These are phyloP conservation scores for Pyrenochaeta sp. DNA, from an alignment of 2,329 filamentous ascomycete genomes.

Conservation along the genomic window DNA sequence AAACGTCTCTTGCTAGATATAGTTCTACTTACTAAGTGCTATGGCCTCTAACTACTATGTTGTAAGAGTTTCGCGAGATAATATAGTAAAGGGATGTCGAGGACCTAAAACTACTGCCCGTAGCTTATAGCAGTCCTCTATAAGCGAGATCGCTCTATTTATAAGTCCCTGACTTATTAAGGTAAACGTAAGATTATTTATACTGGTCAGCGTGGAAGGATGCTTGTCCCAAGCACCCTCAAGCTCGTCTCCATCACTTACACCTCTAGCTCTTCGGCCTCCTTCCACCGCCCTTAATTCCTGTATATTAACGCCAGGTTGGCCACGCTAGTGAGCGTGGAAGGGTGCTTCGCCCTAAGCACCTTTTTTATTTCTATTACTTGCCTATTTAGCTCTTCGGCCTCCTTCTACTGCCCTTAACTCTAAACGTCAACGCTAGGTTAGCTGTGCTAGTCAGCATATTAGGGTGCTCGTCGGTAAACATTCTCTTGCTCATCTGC, in stretches of 20 bases:
- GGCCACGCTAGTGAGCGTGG: slow-evolving; percentile 1
- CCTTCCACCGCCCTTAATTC: not conserved
- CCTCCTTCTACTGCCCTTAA: not conserved
- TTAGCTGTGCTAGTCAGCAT: not conserved
- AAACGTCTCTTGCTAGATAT: too few species aligned
- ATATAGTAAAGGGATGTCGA: too few species aligned
- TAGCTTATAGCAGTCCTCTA: too few species aligned
- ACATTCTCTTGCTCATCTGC: slow-evolving; percentile 8
- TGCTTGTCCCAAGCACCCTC: too few species aligned
- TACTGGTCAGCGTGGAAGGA: too few species aligned
- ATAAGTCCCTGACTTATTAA: too few species aligned
- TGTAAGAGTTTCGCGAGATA: too few species aligned
- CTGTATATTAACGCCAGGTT: slow-evolving; percentile 1
- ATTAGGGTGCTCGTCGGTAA: slow-evolving; percentile 8
- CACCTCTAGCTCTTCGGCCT: not conserved
- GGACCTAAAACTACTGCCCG: too few species aligned
- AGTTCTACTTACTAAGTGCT: too few species aligned
- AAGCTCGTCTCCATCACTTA: too few species aligned
- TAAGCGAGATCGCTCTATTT: too few species aligned
- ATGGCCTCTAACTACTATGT: too few species aligned
- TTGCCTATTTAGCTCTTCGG: not conserved
- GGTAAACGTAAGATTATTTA: not conserved
- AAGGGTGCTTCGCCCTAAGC: slow-evolving; percentile 1
- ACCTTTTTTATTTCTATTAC: not conserved
- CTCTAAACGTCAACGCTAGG: not conserved